phyloP scores from a whole-genome alignment of 163 green algal genomes.

The Scenedesmus sp. region DNA sequence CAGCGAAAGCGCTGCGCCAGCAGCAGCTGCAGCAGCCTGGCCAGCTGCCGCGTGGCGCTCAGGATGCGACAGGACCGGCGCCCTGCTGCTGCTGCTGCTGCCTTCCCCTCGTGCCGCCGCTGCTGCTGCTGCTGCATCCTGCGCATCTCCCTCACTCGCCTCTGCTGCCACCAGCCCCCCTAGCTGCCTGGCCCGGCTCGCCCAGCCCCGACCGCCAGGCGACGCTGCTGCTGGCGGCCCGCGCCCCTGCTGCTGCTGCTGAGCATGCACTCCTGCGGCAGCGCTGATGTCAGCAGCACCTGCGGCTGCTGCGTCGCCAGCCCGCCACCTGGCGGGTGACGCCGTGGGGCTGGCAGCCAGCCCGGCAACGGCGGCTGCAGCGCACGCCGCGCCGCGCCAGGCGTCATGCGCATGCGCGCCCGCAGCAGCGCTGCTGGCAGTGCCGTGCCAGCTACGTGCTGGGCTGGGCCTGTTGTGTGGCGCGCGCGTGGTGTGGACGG shows the following conservation, averaged over 20 bases:
- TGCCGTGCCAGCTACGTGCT: background rate
- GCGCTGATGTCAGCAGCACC: too few relatives aligned
- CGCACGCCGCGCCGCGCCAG: conserved; percentile 22
- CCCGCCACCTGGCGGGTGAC: background rate
- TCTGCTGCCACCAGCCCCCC: too few relatives aligned
- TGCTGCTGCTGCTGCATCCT: conserved; percentile 3
- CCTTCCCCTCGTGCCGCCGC: too few relatives aligned
- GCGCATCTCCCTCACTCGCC: too few relatives aligned
- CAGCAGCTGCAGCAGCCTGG: background rate
- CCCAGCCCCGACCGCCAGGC: too few relatives aligned
- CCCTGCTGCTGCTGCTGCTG: background rate
- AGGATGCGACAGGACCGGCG: background rate
- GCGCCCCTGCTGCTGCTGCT: conserved; percentile 13
- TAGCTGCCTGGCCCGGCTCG: too few relatives aligned
- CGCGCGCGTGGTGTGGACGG: background rate
- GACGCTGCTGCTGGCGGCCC: background rate
- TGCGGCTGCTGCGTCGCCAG: background rate
- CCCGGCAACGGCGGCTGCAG: conserved; percentile 21
- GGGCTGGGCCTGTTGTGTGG: conserved; percentile 12
- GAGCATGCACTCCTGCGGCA: background rate
- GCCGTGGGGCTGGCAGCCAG: conserved; percentile 12
- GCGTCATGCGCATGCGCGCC: background rate
- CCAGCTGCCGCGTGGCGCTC: background rate
- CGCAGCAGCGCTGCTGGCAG: background rate
- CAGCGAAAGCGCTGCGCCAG: background rate